Evolutionary conservation across 768 basidiomycete species (phyloP).

Genomic region (Gautieria morchelliformis): DNA sequence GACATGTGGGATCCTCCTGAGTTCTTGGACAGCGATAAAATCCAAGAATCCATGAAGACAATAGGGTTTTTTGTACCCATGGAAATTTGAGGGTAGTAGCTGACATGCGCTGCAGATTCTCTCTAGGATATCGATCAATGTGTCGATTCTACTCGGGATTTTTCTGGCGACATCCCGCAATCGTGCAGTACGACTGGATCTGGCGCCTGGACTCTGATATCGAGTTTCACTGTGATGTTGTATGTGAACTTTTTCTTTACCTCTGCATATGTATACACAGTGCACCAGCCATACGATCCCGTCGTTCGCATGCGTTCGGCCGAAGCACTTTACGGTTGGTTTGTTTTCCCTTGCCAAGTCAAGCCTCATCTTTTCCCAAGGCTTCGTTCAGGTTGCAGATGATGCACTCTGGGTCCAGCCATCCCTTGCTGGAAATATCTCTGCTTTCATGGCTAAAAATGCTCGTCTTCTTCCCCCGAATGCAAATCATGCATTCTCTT

Average conservation of each 20-base stretch:
- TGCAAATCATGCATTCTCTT: conserved; percentile 1
- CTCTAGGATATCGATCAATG: conserved; percentile 4
- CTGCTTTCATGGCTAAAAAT: not conserved
- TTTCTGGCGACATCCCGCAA: conserved; percentile 5
- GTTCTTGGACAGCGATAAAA: not conserved
- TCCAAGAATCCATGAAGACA: not conserved
- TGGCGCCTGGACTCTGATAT: conserved; percentile 8
- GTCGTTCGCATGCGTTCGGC: not conserved
- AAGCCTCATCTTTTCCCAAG: not conserved
- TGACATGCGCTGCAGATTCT: not conserved
- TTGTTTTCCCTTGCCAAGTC: not conserved
- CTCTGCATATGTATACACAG: not conserved
- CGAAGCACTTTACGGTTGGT: not conserved
- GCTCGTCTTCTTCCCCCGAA: not conserved
- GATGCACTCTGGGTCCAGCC: conserved; percentile 6
- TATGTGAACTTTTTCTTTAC: not conserved
- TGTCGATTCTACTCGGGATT: conserved; percentile 9
- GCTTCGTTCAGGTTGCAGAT: conserved; percentile 2
- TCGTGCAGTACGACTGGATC: conserved; percentile 5
- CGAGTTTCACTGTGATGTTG: conserved; percentile 6
- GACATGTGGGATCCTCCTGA: conserved; percentile 1
- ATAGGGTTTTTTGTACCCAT: not conserved
- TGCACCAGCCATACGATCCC: conserved; percentile 7
- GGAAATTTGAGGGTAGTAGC: not conserved
- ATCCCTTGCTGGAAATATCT: conserved; percentile 3